Conservation (phyloP, 768 basidiomycete genomes). For the Collybia nuda region DNA sequence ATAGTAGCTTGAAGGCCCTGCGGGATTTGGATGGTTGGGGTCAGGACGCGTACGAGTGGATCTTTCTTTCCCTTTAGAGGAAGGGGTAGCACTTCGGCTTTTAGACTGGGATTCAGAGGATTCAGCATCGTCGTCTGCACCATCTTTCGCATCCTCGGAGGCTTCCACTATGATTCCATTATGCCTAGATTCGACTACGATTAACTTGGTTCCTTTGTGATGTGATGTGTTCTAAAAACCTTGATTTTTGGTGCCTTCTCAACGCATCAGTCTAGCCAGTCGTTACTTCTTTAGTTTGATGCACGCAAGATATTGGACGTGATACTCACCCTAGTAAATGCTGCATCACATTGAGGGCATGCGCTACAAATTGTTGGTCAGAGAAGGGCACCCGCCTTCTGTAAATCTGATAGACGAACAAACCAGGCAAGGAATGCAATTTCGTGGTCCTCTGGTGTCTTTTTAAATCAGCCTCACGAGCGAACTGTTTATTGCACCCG, state of each 20-base stretch:
- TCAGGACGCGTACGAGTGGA: slow-evolving; percentile 18
- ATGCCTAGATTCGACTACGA: slow-evolving; percentile 39
- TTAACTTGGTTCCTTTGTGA: background rate
- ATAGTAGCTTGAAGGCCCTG: slow-evolving; percentile 60
- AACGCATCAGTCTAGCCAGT: slow-evolving; percentile 69
- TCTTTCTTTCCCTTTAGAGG: slow-evolving; percentile 40
- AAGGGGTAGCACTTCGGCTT: slow-evolving; percentile 52
- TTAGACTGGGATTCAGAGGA: slow-evolving; percentile 42
- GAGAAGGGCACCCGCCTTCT: background rate
- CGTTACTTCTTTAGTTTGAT: slow-evolving; percentile 13
- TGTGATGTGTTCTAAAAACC: slow-evolving; percentile 39
- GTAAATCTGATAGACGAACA: slow-evolving; percentile 41
- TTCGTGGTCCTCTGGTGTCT: slow-evolving; percentile 81
- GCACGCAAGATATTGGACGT: slow-evolving; percentile 6
- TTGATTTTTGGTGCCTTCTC: slow-evolving; percentile 78
- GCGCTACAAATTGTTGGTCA: slow-evolving; percentile 38
- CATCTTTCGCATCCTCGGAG: slow-evolving; percentile 20
- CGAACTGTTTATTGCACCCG: slow-evolving; percentile 81
- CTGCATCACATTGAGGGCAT: slow-evolving; percentile 80
- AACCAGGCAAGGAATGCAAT: slow-evolving; percentile 70
- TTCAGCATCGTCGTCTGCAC: slow-evolving; percentile 29
- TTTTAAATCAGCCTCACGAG: slow-evolving; percentile 80
- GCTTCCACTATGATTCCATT: slow-evolving; percentile 68
- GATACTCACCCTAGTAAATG: slow-evolving; percentile 69
- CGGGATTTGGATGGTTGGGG: slow-evolving; percentile 24